A percentile compares a stretch with the other conserved stretches of the same genome.
phyloP scores from a whole-genome alignment of 192 early-diverging fungal genomes.

The Pilobolus umbonatus region DNA sequence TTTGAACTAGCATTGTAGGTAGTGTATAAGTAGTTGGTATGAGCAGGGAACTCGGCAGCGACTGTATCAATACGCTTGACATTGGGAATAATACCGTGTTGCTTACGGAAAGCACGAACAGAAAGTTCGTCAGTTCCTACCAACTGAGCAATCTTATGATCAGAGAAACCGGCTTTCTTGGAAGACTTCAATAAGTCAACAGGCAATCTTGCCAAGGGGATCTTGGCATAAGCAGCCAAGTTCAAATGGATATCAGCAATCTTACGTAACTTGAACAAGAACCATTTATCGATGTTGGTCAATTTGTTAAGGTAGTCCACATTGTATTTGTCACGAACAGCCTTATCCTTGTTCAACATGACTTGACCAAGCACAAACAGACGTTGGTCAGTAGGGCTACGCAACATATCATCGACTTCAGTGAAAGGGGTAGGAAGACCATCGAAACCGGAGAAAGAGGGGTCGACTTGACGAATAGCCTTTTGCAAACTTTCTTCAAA shows the following conservation, averaged over 20 bases:
- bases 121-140: constrained; percentile 49
- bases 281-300: constrained; percentile 90
- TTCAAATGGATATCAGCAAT: constrained; percentile 58
- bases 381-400: constrained; percentile 73
- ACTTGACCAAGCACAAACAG: constrained; percentile 82
- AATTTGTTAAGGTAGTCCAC: constrained; percentile 75
- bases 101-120: constrained; percentile 67
- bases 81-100: constrained; percentile 74
- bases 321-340: constrained; percentile 56
- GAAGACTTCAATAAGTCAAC: constrained; percentile 61
- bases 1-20: constrained; percentile 90
- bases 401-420: constrained; percentile 60
- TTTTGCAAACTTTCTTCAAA: constrained; percentile 97
- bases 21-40: constrained; percentile 97
- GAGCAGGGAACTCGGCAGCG: constrained; percentile 94
- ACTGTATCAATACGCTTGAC: constrained; percentile 91
- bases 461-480: constrained; percentile 92
- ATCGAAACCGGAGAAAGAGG: constrained; percentile 80
- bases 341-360: constrained; percentile 53
- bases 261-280: constrained; percentile 84
- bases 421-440: constrained; percentile 23
- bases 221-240: constrained; percentile 37
- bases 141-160: constrained; percentile 74
- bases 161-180: constrained; percentile 89
- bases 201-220: constrained; percentile 36